Percentiles rank a stretch among this genome's conserved stretches.
Conservation (phyloP, 345 rosid species). For the Eucalyptus albens region DNA sequence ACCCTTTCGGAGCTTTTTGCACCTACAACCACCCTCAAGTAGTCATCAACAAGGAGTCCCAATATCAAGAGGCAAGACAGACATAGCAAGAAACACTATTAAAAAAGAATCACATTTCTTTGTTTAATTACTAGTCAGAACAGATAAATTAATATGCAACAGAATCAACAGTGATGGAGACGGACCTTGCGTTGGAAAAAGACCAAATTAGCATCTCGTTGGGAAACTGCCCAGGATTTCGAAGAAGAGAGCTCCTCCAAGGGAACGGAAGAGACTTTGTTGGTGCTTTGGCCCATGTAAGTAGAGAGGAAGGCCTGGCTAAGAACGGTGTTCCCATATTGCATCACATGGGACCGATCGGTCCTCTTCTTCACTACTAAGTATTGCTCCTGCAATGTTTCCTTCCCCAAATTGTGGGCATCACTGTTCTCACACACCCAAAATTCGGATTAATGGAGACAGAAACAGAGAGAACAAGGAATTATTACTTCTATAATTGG, state of each 20-base stretch:
- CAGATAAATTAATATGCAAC: background rate
- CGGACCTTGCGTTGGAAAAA: slow-evolving; percentile 7
- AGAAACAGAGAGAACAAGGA: background rate
- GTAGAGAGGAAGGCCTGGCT: slow-evolving; percentile 4
- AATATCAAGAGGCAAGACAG: background rate
- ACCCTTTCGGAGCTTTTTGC: slow-evolving; percentile 13
- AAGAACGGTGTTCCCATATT: slow-evolving; percentile 25
- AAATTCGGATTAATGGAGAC: background rate
- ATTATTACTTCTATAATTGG: background rate
- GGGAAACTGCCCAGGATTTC: background rate
- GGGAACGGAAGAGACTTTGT: slow-evolving; percentile 1
- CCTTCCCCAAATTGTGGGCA: slow-evolving; percentile 30
- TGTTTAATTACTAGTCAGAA: background rate
- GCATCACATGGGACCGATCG: slow-evolving; percentile 42
- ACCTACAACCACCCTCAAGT: slow-evolving; percentile 4
- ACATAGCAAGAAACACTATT: background rate
- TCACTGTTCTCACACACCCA: slow-evolving; percentile 18
- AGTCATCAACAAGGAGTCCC: background rate
- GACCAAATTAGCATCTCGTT: slow-evolving; percentile 25
- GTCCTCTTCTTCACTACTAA: slow-evolving; percentile 30
- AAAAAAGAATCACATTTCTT: background rate
- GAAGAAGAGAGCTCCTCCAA: background rate
- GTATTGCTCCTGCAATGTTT: slow-evolving; percentile 41
- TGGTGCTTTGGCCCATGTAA: slow-evolving; percentile 29
- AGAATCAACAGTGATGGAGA: background rate